Base-by-base conservation (phyloP, 2,329 filamentous ascomycete species). In the Coniochaeta ligniaria region DNA sequence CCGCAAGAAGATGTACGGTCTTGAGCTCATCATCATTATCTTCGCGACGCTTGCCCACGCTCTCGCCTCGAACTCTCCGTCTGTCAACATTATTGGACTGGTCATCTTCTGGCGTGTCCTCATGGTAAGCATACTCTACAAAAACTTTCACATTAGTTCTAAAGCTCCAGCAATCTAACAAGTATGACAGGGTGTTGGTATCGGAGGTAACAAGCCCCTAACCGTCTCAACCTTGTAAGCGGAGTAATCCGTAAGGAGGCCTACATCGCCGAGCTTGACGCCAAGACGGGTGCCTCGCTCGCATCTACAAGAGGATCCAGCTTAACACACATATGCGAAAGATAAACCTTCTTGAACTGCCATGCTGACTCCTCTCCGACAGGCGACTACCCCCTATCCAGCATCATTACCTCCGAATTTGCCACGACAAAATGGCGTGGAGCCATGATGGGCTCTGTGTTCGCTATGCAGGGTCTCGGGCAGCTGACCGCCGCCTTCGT, bases 401-500 rank as follows among this genome's bases (percentile, higher is more conserved):
- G 88, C 24, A 89, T 94, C 65, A 95, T 95, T 68, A 94, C 91
- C 6, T 92, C 91, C 6, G 91, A 95, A 78, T 95, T 95, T 69
- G 90, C 91, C 12, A 93, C 89, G 4, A 94, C 90, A 59, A 92
- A 89, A 74, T 93, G 90, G 86, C 80, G 91, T 73, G 91, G 90
- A 66, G 90, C 90, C 65, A 95, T 95, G 88, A 93, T 96, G 87
- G 89, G 85, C 36, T 82, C 89, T 17, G 91, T 95, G 59, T 95
- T 95, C 69, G 89, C 90, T 66, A 94, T 93, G 89, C 91, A 96
- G 73, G 90, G 91, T 65, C 82, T 95, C 58, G 91, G 91, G 22
- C 91, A 95, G 74, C 86, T 95, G 60, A 80, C 79, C 28, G 90
- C 88, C 57, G 89, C 89, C 55, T 83, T 94, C 33, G 80, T 95